Evolutionary conservation across 140 eudicot species (phyloP), one percentile per base, ranked within the genome.

Genomic region (Anethum foeniculum): DNA sequence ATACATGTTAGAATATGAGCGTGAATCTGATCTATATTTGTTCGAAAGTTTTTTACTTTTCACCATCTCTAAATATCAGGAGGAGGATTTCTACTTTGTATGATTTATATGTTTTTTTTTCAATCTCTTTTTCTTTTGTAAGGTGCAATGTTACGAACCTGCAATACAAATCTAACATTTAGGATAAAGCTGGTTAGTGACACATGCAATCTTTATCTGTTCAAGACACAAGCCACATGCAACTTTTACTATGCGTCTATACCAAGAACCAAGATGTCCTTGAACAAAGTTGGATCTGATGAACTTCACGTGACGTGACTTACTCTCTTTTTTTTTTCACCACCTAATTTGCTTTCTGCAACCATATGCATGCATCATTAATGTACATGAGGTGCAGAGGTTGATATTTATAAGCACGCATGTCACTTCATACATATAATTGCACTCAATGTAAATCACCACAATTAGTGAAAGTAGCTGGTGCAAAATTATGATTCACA

Each of bases 281-380:
- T 32, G 21, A 30, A 32, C 41, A 28, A 13, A 68, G 69, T 68
- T 68, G 74, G 44, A 68, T 68, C 43, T 68, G 43, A 68, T 68
- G 43, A 68, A 68, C 74, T 68, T 68, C 74, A 68, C 74, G 43
- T 68, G 74, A 68, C 43, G 69, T 25, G 36, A 62, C 69, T 62
- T 25, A 25, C 36, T 9, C 36, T 62, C 30, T 13, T 47, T 21
- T 19, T 28, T 62, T 28, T 28, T 68, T 30, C 3, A 68, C 43
- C 74, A 28, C 74, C 43, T 68, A 28, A 13, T 34, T 68, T 68
- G 74, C 39, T 68, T 68, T 68, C 74, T 34, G 8, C 39, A 68
- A 67, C 73, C 73, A 67, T 32, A 67, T 67, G 73, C 43, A 67
- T 67, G 73, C 41, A 67, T 67, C 41, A 27, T 67, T 15, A 32